Conservation (phyloP, 2,329 filamentous ascomycete species). For the Albophoma yamanashiensis region DNA sequence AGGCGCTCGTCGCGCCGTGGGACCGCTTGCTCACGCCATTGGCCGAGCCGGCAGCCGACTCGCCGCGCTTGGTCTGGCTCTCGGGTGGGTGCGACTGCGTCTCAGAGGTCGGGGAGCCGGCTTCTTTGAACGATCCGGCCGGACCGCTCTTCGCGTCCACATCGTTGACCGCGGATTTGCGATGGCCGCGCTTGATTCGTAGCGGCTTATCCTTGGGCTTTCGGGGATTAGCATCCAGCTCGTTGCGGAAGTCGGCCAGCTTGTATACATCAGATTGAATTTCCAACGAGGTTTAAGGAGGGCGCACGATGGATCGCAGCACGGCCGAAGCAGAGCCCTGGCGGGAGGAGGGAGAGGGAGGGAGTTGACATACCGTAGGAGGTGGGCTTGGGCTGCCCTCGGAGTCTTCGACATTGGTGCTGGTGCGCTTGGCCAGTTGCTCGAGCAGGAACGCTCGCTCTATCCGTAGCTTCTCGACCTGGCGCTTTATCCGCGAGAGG, state of each 20-base stretch:
- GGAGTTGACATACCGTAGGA: constrained; percentile 49
- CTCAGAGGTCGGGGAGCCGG: constrained; percentile 37
- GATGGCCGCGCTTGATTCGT: constrained; percentile 61
- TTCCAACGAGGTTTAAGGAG: constrained; percentile 16
- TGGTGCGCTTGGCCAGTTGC: constrained; percentile 63
- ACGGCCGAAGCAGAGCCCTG: constrained; percentile 7
- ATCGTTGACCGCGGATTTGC: constrained; percentile 43
- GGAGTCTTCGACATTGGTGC: constrained; percentile 65
- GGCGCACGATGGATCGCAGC: constrained; percentile 7
- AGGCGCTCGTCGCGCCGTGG: constrained; percentile 36
- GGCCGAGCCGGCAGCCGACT: constrained; percentile 8
- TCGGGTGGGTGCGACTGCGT: constrained; percentile 24
- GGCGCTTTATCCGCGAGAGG: constrained; percentile 68
- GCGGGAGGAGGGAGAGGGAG: not conserved
- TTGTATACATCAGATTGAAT: constrained; percentile 21
- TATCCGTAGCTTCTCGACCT: constrained; percentile 84
- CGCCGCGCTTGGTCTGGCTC: constrained; percentile 16
- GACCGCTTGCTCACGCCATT: constrained; percentile 31
- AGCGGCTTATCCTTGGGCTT: constrained; percentile 71
- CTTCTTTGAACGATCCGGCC: constrained; percentile 34
- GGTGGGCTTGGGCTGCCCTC: constrained; percentile 73
- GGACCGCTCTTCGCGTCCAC: constrained; percentile 29
- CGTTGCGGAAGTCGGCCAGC: constrained; percentile 18
- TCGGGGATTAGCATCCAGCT: constrained; percentile 23
- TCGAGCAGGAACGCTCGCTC: constrained; percentile 69